Evolutionary conservation across 1,284 basidiomycete genomes (phyloP).

Genomic region (Trametes polyzona): DNA sequence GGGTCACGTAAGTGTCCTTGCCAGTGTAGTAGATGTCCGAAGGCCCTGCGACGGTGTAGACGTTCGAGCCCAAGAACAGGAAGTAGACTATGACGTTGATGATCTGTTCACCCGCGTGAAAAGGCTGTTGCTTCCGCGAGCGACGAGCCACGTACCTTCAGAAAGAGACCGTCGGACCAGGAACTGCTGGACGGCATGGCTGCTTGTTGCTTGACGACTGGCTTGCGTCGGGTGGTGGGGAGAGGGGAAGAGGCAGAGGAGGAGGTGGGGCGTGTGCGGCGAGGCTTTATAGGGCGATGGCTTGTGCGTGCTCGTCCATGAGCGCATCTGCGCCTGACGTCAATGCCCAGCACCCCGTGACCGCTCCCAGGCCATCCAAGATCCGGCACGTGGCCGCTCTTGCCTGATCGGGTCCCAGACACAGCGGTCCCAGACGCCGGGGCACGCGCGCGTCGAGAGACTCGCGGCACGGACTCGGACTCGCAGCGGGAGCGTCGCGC

Average conservation of each 20-base stretch:
- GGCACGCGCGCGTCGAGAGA: constrained; percentile 19
- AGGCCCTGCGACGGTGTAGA: constrained; percentile 82
- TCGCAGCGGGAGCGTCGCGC: constrained; percentile 16
- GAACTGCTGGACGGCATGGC: constrained; percentile 39
- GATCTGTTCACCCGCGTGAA: constrained; percentile 50
- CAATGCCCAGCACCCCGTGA: constrained; percentile 7
- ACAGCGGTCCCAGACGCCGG: constrained; percentile 14
- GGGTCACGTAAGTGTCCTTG: constrained; percentile 89
- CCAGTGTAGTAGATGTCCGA: constrained; percentile 68
- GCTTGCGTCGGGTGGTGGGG: constrained; percentile 4
- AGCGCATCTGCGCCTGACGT: constrained; percentile 20
- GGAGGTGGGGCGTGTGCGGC: constrained; percentile 6
- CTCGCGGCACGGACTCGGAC: constrained; percentile 1
- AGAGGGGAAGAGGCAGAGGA: constrained; percentile 1
- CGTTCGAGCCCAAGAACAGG: constrained; percentile 86
- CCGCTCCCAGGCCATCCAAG: neutral
- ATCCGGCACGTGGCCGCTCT: constrained; percentile 12
- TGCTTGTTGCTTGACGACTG: neutral
- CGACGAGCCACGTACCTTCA: constrained; percentile 61
- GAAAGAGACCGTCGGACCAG: constrained; percentile 78
- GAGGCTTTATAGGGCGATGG: constrained; percentile 20
- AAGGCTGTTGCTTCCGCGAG: neutral
- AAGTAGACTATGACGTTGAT: constrained; percentile 81
- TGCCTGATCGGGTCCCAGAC: constrained; percentile 7
- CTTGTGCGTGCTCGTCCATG: neutral